phyloP scores from a whole-genome alignment of 1,284 basidiomycete genomes.

The Leccinum fallax region DNA sequence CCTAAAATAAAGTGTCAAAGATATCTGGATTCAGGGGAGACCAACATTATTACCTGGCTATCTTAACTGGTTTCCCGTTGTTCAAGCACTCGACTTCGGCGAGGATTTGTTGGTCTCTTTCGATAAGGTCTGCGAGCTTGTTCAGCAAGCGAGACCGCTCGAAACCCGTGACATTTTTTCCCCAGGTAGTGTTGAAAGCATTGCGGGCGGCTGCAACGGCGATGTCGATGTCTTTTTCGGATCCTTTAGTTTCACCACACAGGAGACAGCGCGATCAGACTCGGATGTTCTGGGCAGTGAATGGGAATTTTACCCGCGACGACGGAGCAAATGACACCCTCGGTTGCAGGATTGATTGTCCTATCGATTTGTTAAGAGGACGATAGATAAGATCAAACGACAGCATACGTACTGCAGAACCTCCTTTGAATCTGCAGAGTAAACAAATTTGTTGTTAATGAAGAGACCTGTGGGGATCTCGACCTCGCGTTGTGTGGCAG shows the following conservation, averaged over 20 bases:
- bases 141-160: slow-evolving; percentile 80
- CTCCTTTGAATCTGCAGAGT: slow-evolving; percentile 63
- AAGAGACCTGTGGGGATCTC: slow-evolving; percentile 82
- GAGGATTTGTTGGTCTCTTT: slow-evolving; percentile 76
- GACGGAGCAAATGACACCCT: slow-evolving; percentile 67
- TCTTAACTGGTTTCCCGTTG: slow-evolving; percentile 82
- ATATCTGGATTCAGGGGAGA: neutral
- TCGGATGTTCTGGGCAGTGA: neutral
- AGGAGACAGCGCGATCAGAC: slow-evolving; percentile 23
- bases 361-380: slow-evolving; percentile 38
- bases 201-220: slow-evolving; percentile 84
- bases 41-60: slow-evolving; percentile 55
- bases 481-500: slow-evolving; percentile 52
- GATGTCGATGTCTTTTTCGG: slow-evolving; percentile 75
- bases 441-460: slow-evolving; percentile 88
- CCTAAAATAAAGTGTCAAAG: slow-evolving; percentile 41
- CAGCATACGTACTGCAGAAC: slow-evolving; percentile 51
- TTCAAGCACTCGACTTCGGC: slow-evolving; percentile 82
- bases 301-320: slow-evolving; percentile 54
- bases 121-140: slow-evolving; percentile 91
- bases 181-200: slow-evolving; percentile 90
- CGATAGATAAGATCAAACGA: slow-evolving; percentile 8
- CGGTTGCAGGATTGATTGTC: slow-evolving; percentile 74
- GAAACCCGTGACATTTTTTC: slow-evolving; percentile 81
- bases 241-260: slow-evolving; percentile 48